A percentile compares a stretch with the other conserved stretches of the same genome.
Evolutionary conservation across 208 protist genomes (phyloP).

Genomic region (Trypanosomatidae sp.): DNA sequence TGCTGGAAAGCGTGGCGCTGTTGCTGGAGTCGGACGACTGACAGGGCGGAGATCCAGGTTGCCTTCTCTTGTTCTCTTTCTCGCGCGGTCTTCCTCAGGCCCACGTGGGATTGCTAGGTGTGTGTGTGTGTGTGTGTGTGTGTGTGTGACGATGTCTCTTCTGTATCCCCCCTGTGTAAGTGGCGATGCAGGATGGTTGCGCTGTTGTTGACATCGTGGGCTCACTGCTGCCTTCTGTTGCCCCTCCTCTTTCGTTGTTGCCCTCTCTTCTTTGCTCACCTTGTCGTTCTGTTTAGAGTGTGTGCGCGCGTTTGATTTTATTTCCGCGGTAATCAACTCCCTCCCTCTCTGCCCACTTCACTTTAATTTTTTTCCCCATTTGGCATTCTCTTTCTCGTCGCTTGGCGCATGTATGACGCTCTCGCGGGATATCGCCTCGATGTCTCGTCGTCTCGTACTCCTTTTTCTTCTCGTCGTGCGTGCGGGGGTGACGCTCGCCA

Average conservation of each 20-base stretch:
- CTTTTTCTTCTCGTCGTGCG: not conserved
- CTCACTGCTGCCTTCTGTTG: not conserved
- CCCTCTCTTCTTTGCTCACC: not conserved
- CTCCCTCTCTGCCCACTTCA: not conserved
- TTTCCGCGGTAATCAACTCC: not conserved
- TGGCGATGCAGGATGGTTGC: not conserved
- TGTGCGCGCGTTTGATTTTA: not conserved
- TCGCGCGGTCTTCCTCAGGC: not conserved
- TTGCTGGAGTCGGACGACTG: slow-evolving; percentile 94
- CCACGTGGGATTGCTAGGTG: not conserved
- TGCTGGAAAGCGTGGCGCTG: slow-evolving; percentile 96
- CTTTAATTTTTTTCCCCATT: slow-evolving; percentile 1
- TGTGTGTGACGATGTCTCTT: not conserved
- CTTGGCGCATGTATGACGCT: too few species aligned
- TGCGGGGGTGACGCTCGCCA: not conserved
- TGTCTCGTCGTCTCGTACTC: too few species aligned
- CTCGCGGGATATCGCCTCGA: too few species aligned
- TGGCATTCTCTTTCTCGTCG: not conserved
- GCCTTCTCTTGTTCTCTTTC: not conserved
- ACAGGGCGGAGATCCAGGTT: not conserved
- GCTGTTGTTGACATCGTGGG: not conserved
- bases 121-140: slow-evolving; percentile 6
- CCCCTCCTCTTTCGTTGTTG: not conserved
- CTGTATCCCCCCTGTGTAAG: slow-evolving; percentile 2
- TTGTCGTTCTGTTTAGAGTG: not conserved